These are phyloP conservation scores for Leccinum uliginosum DNA, from an alignment of 768 basidiomycete species.

Conservation along the genomic window DNA sequence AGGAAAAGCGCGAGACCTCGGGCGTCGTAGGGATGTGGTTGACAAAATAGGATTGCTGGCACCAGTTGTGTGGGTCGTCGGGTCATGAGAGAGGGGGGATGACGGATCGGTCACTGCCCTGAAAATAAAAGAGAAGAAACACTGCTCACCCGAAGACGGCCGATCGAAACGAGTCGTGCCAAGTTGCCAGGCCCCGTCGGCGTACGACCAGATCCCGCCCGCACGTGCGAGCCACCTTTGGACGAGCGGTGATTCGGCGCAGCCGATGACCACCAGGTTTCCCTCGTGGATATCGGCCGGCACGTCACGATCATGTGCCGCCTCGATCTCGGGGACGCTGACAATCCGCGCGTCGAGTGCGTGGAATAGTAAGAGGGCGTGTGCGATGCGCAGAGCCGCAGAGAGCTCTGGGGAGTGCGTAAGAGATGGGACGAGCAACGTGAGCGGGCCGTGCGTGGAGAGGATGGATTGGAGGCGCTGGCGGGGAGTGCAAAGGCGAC, in stretches of 20 bases:
- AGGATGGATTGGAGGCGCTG: slow-evolving; percentile 65
- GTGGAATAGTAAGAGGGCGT: slow-evolving; percentile 65
- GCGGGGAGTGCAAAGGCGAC: slow-evolving; percentile 7
- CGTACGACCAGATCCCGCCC: slow-evolving; percentile 15
- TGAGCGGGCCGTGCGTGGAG: slow-evolving; percentile 46
- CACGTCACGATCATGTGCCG: neutral
- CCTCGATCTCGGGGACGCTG: slow-evolving; percentile 33
- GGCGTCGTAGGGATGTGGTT: slow-evolving; percentile 31
- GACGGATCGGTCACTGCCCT: neutral
- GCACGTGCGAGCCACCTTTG: slow-evolving; percentile 27
- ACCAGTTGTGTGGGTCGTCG: no score
- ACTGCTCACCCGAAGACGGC: slow-evolving; percentile 19
- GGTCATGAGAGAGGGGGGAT: no score
- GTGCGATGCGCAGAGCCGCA: slow-evolving; percentile 61
- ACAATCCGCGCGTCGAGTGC: slow-evolving; percentile 64
- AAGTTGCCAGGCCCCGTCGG: slow-evolving; percentile 18
- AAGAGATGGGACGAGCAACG: slow-evolving; percentile 49
- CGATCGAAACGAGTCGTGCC: slow-evolving; percentile 14
- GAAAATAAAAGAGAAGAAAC: neutral
- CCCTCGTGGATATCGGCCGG: slow-evolving; percentile 24
- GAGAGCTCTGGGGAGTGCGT: slow-evolving; percentile 37
- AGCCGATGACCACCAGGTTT: slow-evolving; percentile 60
- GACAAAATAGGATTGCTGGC: slow-evolving; percentile 53
- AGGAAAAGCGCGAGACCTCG: slow-evolving; percentile 49
- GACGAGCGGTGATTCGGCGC: slow-evolving; percentile 33